These are phyloP conservation scores for Ramichloridium luteum DNA, from an alignment of 2,329 filamentous ascomycete genomes.

Conservation along the genomic window DNA sequence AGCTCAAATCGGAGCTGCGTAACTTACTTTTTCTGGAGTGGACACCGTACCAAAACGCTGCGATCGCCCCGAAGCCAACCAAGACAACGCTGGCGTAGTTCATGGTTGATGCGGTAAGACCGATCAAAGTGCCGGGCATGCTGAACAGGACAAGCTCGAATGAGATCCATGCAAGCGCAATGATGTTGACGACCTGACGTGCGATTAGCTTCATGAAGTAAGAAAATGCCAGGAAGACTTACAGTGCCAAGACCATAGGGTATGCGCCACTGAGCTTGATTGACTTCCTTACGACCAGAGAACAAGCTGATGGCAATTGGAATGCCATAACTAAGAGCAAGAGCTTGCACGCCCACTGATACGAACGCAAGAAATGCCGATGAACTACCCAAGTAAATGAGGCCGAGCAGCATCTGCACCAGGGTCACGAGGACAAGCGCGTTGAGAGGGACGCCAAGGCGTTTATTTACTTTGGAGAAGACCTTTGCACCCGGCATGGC, in stretches of 20 bases:
- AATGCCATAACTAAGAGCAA: slow-evolving; percentile 45
- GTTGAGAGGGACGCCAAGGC: slow-evolving; percentile 30
- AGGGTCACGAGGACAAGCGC: slow-evolving; percentile 33
- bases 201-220: too few species aligned
- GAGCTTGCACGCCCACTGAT: slow-evolving; percentile 44
- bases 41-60: slow-evolving; percentile 59
- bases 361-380: slow-evolving; percentile 40
- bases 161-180: slow-evolving; percentile 17
- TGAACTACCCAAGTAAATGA: slow-evolving; percentile 38
- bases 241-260: slow-evolving; percentile 8
- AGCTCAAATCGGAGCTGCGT: too few species aligned
- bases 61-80: slow-evolving; percentile 43
- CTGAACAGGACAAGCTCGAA: slow-evolving; percentile 35
- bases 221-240: too few species aligned
- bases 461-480: slow-evolving; percentile 26
- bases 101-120: slow-evolving; percentile 40
- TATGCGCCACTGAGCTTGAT: slow-evolving; percentile 16
- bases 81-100: slow-evolving; percentile 49
- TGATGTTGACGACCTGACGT: slow-evolving; percentile 13
- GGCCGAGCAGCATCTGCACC: slow-evolving; percentile 37
- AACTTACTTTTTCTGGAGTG: too few species aligned
- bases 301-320: too few species aligned
- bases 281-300: slow-evolving; percentile 27
- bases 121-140: slow-evolving; percentile 41
- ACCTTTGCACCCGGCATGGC: slow-evolving; percentile 31